A percentile compares a stretch with the other conserved stretches of the same genome.
Evolutionary conservation across 1,284 basidiomycete genomes (phyloP).

Genomic region (Ganoderma multipileum): DNA sequence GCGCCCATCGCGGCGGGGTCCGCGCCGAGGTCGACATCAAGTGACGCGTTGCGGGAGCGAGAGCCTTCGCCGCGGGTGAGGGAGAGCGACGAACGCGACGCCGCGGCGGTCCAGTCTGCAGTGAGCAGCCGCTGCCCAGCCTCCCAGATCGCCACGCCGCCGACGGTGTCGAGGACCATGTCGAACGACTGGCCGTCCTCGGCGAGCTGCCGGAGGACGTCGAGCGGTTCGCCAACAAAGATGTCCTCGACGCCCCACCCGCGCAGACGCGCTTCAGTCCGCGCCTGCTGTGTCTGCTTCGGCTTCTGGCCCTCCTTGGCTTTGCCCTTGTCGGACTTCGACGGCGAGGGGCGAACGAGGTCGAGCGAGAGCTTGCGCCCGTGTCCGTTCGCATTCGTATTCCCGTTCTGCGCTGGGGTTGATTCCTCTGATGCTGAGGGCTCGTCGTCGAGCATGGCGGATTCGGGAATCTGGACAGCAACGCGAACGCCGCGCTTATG

Average conservation of each 20-base stretch:
- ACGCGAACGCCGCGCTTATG: slow-evolving; percentile 68
- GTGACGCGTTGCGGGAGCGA: slow-evolving; percentile 20
- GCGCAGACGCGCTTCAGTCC: slow-evolving; percentile 61
- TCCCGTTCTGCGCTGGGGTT: slow-evolving; percentile 2
- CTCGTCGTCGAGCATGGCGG: slow-evolving; percentile 36
- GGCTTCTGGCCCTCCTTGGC: slow-evolving; percentile 14
- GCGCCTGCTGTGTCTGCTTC: slow-evolving; percentile 19
- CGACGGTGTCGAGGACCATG: slow-evolving; percentile 81
- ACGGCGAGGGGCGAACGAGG: slow-evolving; percentile 13
- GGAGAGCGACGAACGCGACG: slow-evolving; percentile 27
- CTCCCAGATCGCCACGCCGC: slow-evolving; percentile 79
- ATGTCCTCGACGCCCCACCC: slow-evolving; percentile 74
- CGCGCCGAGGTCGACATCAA: slow-evolving; percentile 17
- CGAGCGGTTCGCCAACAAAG: slow-evolving; percentile 62
- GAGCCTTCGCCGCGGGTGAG: slow-evolving; percentile 15
- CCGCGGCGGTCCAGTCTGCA: slow-evolving; percentile 29
- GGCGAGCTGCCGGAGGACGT: slow-evolving; percentile 59
- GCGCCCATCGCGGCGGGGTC: slow-evolving; percentile 10
- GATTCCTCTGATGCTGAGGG: slow-evolving; percentile 17
- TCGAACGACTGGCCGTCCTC: slow-evolving; percentile 72
- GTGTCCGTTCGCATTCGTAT: slow-evolving; percentile 1
- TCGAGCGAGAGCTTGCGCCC: slow-evolving; percentile 23
- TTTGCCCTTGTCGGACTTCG: slow-evolving; percentile 26
- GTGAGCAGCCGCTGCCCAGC: slow-evolving; percentile 67
- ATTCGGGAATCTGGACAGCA: slow-evolving; percentile 69